Evolutionary conservation across 2,329 filamentous ascomycete genomes (phyloP), one percentile per base, ranked within the genome.

Genomic region (Cytospora mali): DNA sequence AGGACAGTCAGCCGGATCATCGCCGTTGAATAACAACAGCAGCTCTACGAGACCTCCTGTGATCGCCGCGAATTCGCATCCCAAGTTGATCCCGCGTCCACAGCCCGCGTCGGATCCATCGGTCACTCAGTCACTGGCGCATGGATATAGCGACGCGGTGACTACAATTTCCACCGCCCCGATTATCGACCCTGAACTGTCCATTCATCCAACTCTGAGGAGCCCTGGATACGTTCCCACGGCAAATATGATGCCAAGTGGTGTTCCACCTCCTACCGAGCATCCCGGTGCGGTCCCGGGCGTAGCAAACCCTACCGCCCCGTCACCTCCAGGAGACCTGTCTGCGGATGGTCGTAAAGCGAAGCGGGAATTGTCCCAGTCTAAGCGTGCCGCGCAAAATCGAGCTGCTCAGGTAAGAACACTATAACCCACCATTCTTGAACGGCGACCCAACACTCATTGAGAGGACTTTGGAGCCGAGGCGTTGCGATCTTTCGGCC

Each of bases 321-420:
- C 66, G 27, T 53, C 64, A 4, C 65, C 70, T 6, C 66, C 70
- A 11, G 72, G 73, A 35, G 70, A 70, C 52, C 60, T 69, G 4
- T 64, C 66, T 21, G 68, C 79, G 68, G 77, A 90, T 66, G 85
- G 88, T 66, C 84, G 88, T 57, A 94, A 95, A 77, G 88, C 88
- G 14, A 96, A 97, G 77, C 86, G 95, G 59, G 94, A 97, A 77
- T 80, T 99, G 65, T 97, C 93, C 28, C 95, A 93, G 51, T 97
- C 93, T 42, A 99, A 98, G 80, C 90, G 95, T 68, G 95, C 95
- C 29, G 95, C 95, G 11, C 95, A 99, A 75, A 99, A 99, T 73
- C 84, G 95, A 74, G 95, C 94, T 70, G 95, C 95, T 59, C 95
- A 99, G 88, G 95, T 97, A 84, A 73, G 88, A 75, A 62, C 68